Conservation (phyloP, 2,329 filamentous ascomycete species). For the Pyricularia grisea region DNA sequence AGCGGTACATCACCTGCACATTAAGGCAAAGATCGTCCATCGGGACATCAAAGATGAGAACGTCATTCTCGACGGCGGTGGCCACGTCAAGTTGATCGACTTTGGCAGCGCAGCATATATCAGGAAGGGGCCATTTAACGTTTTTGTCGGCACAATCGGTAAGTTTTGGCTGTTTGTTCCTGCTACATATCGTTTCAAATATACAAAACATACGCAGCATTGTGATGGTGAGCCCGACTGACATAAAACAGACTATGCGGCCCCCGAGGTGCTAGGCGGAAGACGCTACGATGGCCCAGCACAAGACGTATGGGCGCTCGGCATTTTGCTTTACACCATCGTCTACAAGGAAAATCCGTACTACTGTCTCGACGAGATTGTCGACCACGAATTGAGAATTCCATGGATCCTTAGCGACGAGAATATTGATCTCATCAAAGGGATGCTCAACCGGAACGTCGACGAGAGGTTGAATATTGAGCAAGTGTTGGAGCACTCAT, state of each 20-base stretch:
- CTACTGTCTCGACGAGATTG: conserved; percentile 98
- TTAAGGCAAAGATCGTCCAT: conserved; percentile 84
- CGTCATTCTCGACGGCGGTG: conserved; percentile 89
- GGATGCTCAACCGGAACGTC: conserved; percentile 90
- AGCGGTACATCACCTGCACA: conserved; percentile 86
- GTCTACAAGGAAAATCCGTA: conserved; percentile 99
- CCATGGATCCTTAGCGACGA: conserved; percentile 84
- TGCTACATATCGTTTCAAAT: background rate
- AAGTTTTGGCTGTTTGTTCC: conserved; percentile 23
- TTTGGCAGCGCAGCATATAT: conserved; percentile 98
- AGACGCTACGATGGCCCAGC: conserved; percentile 90
- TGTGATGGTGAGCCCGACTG: background rate
- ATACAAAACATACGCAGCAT: background rate
- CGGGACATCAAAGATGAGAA: conserved; percentile 99
- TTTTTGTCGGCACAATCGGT: conserved; percentile 99
- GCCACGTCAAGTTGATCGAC: conserved; percentile 93
- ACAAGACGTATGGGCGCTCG: conserved; percentile 96
- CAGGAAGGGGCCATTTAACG: conserved; percentile 95
- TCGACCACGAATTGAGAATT: conserved; percentile 89
- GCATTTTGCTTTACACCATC: conserved; percentile 95
- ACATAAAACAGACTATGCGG: conserved; percentile 70
- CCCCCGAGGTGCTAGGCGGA: conserved; percentile 92
- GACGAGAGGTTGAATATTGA: conserved; percentile 75
- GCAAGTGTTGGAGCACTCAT: conserved; percentile 82
- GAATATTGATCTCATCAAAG: conserved; percentile 82